Conservation (phyloP, 1,284 basidiomycete genomes). For the Mycosarcoma mackinlayi region DNA sequence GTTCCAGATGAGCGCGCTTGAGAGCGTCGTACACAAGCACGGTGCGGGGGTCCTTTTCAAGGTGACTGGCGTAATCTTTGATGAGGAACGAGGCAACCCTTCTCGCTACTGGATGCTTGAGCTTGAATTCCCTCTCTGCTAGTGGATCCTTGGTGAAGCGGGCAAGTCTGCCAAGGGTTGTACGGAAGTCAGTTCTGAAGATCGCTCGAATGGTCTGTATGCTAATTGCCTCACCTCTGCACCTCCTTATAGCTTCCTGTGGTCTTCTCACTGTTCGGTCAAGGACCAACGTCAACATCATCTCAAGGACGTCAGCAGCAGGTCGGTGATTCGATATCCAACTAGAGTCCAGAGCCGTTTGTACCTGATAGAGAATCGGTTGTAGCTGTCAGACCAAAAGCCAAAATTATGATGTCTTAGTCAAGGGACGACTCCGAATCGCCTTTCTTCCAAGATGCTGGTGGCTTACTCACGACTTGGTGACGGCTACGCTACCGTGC, state of each 20-base stretch:
- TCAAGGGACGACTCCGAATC: too few species aligned
- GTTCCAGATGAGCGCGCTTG: neutral
- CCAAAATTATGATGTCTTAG: too few species aligned
- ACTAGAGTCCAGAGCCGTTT: too few species aligned
- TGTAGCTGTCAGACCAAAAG: neutral
- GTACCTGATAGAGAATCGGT: neutral
- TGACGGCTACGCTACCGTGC: neutral
- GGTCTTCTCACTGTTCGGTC: neutral
- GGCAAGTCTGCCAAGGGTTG: neutral
- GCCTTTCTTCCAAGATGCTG: neutral
- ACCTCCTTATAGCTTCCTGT: neutral
- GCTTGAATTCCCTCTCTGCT: neutral
- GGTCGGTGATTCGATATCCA: too few species aligned
- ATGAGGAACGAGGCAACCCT: neutral
- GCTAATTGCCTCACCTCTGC: neutral
- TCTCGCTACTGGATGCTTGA: neutral
- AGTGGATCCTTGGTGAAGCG: neutral
- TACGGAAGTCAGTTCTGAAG: too few species aligned
- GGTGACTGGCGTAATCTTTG: constrained; percentile 3
- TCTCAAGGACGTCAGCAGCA: too few species aligned
- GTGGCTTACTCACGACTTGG: constrained; percentile 1
- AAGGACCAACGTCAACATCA: neutral
- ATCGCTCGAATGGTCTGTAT: too few species aligned
- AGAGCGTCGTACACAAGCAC: neutral
- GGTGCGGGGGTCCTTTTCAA: neutral